Conservation (phyloP, 1,284 basidiomycete species). For the Nidula niveotomentosa region DNA sequence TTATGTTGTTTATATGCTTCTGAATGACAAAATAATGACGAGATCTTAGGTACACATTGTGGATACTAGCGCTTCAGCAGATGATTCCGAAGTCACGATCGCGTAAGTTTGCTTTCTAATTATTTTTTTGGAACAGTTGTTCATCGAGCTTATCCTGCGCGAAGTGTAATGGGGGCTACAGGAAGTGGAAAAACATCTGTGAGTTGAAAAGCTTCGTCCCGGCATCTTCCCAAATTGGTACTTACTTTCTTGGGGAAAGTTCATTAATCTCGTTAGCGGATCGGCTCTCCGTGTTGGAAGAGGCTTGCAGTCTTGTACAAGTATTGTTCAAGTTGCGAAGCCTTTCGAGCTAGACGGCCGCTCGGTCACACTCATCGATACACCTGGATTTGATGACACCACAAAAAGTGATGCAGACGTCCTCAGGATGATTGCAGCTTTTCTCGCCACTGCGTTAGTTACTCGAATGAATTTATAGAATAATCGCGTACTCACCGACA, state of each 20-base stretch:
- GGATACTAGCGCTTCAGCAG: too few relatives aligned
- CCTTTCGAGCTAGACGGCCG: constrained; percentile 24
- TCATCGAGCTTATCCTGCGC: too few relatives aligned
- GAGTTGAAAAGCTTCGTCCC: constrained; percentile 8
- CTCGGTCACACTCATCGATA: constrained; percentile 17
- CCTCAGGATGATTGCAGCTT: constrained; percentile 12
- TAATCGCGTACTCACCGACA: background rate
- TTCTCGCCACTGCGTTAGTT: constrained; percentile 10
- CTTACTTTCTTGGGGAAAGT: constrained; percentile 17
- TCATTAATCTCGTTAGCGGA: constrained; percentile 33
- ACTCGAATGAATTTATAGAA: background rate
- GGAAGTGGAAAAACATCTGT: constrained; percentile 45
- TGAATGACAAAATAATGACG: too few relatives aligned
- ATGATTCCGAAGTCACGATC: constrained; percentile 5
- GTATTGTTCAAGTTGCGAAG: constrained; percentile 19
- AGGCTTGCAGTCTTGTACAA: constrained; percentile 31
- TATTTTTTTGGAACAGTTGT: too few relatives aligned
- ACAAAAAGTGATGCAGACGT: constrained; percentile 16
- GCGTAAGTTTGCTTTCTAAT: constrained; percentile 8
- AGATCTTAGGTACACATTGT: too few relatives aligned
- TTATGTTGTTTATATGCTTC: too few relatives aligned
- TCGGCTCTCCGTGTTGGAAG: constrained; percentile 24
- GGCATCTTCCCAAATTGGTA: background rate
- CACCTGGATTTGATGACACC: constrained; percentile 20
- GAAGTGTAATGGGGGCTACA: constrained; percentile 44